phyloP scores from a whole-genome alignment of 2,329 filamentous ascomycete species.

The Penicillium sp. region DNA sequence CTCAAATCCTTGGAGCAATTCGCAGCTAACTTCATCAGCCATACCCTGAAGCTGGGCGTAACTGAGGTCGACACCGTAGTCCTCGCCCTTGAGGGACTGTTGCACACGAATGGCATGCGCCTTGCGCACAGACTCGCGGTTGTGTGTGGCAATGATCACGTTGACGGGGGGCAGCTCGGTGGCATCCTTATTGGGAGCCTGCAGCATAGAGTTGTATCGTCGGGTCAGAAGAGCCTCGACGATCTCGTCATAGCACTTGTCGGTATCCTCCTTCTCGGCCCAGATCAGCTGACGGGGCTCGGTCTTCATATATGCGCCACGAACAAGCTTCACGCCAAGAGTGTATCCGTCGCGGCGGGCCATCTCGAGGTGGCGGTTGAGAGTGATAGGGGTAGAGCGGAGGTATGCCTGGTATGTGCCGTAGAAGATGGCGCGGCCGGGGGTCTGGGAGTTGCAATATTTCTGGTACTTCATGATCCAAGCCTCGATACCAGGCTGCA shows the following conservation, averaged over 20 bases:
- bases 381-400: slow-evolving; percentile 46
- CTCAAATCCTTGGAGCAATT: slow-evolving; percentile 49
- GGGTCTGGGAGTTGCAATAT: slow-evolving; percentile 49
- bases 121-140: slow-evolving; percentile 52
- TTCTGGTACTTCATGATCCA: slow-evolving; percentile 56
- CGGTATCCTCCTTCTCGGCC: slow-evolving; percentile 48
- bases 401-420: slow-evolving; percentile 56
- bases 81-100: slow-evolving; percentile 48
- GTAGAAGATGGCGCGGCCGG: slow-evolving; percentile 52
- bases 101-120: slow-evolving; percentile 47
- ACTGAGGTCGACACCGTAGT: slow-evolving; percentile 45
- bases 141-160: slow-evolving; percentile 61
- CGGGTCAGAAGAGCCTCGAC: slow-evolving; percentile 55
- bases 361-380: slow-evolving; percentile 46
- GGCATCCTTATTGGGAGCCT: slow-evolving; percentile 41
- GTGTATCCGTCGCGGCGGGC: slow-evolving; percentile 50
- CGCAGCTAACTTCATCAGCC: slow-evolving; percentile 83
- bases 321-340: slow-evolving; percentile 53
- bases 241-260: slow-evolving; percentile 56
- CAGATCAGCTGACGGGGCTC: slow-evolving; percentile 48
- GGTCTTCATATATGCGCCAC: slow-evolving; percentile 53
- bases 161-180: slow-evolving; percentile 45
- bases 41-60: slow-evolving; percentile 90
- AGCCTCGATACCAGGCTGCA: slow-evolving; percentile 52
- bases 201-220: slow-evolving; percentile 57